These are phyloP conservation scores for Xylaria nigripes DNA, from an alignment of 495 filamentous ascomycete genomes.

Conservation along the genomic window DNA sequence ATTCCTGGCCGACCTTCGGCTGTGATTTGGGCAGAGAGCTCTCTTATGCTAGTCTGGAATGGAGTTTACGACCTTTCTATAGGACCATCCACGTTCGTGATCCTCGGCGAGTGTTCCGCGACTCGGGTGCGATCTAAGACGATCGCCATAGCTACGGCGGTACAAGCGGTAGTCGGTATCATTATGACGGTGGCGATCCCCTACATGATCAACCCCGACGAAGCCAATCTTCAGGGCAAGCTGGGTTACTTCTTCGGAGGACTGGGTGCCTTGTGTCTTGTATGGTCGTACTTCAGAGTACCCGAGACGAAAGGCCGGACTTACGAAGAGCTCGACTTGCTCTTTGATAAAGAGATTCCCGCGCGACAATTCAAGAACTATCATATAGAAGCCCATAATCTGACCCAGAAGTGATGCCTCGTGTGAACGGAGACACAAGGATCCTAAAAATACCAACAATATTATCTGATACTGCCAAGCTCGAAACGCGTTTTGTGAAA, in stretches of 20 bases:
- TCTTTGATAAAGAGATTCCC: slow-evolving; percentile 45
- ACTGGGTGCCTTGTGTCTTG: slow-evolving; percentile 34
- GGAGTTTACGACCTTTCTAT: slow-evolving; percentile 50
- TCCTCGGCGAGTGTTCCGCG: slow-evolving; percentile 52
- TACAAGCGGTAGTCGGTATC: slow-evolving; percentile 51
- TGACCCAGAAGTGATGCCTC: slow-evolving; percentile 6
- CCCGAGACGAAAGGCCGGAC: slow-evolving; percentile 54
- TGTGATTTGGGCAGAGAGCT: slow-evolving; percentile 47
- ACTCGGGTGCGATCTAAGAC: slow-evolving; percentile 54
- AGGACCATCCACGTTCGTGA: slow-evolving; percentile 54
- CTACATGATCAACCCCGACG: slow-evolving; percentile 59
- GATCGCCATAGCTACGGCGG: slow-evolving; percentile 52
- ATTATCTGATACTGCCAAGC: background rate
- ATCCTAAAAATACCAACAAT: background rate
- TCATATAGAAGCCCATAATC: slow-evolving; percentile 21
- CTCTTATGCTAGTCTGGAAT: slow-evolving; percentile 50
- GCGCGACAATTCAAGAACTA: slow-evolving; percentile 44
- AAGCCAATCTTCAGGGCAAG: slow-evolving; percentile 56
- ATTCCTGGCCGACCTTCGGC: slow-evolving; percentile 36
- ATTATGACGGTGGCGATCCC: slow-evolving; percentile 56
- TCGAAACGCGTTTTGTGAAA: too few species aligned
- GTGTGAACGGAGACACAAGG: background rate
- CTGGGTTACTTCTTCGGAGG: slow-evolving; percentile 62
- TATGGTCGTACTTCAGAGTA: slow-evolving; percentile 47
- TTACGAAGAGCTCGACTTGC: slow-evolving; percentile 49